Conservation (phyloP, 106 monocot genomes). For the Dendrobium huoshanense region DNA sequence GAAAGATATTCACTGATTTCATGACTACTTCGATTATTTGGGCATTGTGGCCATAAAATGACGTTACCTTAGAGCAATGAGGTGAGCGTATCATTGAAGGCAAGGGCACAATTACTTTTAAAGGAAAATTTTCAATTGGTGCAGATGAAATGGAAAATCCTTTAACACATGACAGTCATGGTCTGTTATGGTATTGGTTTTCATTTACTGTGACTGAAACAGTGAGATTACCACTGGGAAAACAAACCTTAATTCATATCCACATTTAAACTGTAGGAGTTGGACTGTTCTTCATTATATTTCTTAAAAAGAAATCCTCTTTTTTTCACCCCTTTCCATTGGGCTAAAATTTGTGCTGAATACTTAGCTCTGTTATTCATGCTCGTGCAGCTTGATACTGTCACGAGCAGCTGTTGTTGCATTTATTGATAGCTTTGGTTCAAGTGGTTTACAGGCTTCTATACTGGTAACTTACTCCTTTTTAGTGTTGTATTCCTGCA, state of each 20-base stretch:
- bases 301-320: too few relatives aligned
- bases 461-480: slow-evolving; percentile 42
- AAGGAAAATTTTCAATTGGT: too few relatives aligned
- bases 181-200: neutral
- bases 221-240: too few relatives aligned
- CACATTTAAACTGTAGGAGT: neutral
- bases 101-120: neutral
- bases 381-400: slow-evolving; percentile 51
- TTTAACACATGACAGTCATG: neutral
- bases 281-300: too few relatives aligned
- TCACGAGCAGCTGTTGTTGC: slow-evolving; percentile 57
- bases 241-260: neutral
- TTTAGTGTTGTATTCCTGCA: neutral
- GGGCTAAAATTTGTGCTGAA: neutral
- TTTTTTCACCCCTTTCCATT: neutral
- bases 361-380: neutral
- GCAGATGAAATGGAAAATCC: neutral
- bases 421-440: slow-evolving; percentile 60
- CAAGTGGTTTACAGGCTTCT: slow-evolving; percentile 67
- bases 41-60: too few relatives aligned
- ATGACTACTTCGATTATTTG: too few relatives aligned
- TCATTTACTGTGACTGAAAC: too few relatives aligned
- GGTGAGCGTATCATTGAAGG: neutral
- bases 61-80: neutral
- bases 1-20: too few relatives aligned